A percentile compares a stretch with the other conserved stretches of the same genome.
Evolutionary conservation across 805 yeast species (phyloP).

Genomic region (Zygosaccharomyces siamensis): DNA sequence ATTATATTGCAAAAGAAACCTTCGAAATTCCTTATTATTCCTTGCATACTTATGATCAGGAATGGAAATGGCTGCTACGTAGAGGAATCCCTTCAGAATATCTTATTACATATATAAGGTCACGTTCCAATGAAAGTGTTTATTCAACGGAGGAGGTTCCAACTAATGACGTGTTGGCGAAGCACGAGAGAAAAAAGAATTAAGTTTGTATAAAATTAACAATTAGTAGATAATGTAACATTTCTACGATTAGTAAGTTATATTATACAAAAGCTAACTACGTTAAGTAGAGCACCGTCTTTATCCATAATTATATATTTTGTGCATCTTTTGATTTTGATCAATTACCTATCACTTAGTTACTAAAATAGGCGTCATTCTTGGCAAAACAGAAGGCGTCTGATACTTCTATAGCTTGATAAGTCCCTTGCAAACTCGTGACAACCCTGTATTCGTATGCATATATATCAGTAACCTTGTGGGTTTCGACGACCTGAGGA

Average conservation of each 20-base stretch:
- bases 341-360: constrained; percentile 7
- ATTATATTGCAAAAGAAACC: constrained; percentile 1
- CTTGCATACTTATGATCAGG: constrained; percentile 2
- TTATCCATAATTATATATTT: background rate
- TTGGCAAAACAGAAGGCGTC: constrained; percentile 72
- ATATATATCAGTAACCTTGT: constrained; percentile 55
- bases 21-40: background rate
- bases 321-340: background rate
- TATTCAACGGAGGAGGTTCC: background rate
- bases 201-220: background rate
- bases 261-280: constrained; percentile 4
- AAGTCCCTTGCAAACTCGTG: constrained; percentile 87
- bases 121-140: background rate
- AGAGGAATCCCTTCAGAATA: constrained; percentile 6
- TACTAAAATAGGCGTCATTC: constrained; percentile 36
- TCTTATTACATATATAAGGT: background rate
- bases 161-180: background rate
- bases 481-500: constrained; percentile 57
- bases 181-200: too few species aligned
- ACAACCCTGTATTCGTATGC: constrained; percentile 62
- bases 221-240: background rate
- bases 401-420: constrained; percentile 84
- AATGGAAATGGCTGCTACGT: constrained; percentile 8
- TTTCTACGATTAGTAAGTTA: background rate
- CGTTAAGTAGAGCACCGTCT: constrained; percentile 2